Evolutionary conservation across 2,329 filamentous ascomycete species (phyloP), one percentile per base, ranked within the genome.

Genomic region (Phyllosticta citriasiana): DNA sequence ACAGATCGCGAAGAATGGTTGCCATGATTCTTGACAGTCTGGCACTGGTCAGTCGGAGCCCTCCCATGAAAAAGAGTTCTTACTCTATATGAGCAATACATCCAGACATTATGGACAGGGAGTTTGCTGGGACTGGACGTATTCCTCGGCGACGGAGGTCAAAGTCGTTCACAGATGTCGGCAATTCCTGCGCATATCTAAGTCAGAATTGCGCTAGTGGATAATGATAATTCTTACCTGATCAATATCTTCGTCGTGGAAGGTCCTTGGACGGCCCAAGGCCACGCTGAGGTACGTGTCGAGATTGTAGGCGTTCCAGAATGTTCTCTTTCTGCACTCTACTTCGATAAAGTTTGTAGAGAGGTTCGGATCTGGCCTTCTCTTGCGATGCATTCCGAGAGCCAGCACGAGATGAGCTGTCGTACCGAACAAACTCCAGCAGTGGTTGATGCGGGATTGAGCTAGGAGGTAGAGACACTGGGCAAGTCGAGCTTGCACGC

Each of bases 201-300:
- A 66, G 66, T 51, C 60, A 24, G n/a, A 19, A 19, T 8, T 7
- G 76, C 33, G 81, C 66, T 6, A 77, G 69, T 61, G 77, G 79
- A 58, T 77, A 76, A 0, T 74, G 73, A 0, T 24, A 2, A 16
- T 2, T 19, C 25, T 0, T 51, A 60, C 78, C 62, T 86, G 84
- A 59, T 87, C 84, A 54, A 85, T 83, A 57, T 87, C 83, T 30
- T 85, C 82, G 54, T 87, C 84, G 55, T 84, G 83, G 27, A 85
- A 82, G 8, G 84, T 77, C 5, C 82, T 71, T 1, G 84, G 84
- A 6, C 84, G 76, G 0, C 84, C 84, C 25, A 86, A 79, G 14
- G 85, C 82, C 16, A 85, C 82, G 27, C 83, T 82, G 1, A 87
- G 72, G 61, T 86, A 86, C 57, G 82, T 84, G 66, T 88, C 84